Conservation (phyloP, 345 rosid genomes). For the Jatropha curcas region DNA sequence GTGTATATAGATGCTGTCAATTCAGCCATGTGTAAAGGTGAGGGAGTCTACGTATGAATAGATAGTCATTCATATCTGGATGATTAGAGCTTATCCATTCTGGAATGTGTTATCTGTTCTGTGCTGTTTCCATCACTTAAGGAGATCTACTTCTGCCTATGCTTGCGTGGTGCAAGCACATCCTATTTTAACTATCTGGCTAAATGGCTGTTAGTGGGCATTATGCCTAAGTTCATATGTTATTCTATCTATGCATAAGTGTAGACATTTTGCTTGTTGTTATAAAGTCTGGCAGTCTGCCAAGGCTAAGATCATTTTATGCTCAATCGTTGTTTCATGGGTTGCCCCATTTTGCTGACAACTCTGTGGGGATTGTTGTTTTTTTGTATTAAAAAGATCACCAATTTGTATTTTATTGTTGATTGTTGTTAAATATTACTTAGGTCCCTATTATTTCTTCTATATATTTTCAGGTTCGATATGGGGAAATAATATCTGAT, state of each 20-base stretch:
- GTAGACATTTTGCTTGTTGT: conserved; percentile 5
- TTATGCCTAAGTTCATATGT: not conserved
- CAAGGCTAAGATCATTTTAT: not conserved
- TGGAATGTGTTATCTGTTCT: not conserved
- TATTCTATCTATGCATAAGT: not conserved
- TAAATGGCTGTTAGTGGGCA: not conserved
- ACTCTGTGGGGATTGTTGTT: not conserved
- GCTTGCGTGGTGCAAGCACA: not conserved
- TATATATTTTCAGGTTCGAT: conserved; percentile 49
- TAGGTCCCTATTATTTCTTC: conserved; percentile 11
- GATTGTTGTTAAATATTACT: conserved; percentile 6
- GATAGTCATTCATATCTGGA: no score
- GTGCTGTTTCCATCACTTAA: not conserved
- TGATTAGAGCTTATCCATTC: not conserved
- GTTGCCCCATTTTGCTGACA: conserved; percentile 8
- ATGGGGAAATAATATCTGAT: conserved; percentile 69
- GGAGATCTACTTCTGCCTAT: not conserved
- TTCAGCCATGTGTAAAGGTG: no score
- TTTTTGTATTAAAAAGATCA: conserved; percentile 4
- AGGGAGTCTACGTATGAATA: no score
- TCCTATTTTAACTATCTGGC: not conserved
- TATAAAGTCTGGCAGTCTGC: conserved; percentile 2
- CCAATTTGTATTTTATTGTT: conserved; percentile 4
- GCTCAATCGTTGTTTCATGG: conserved; percentile 14
- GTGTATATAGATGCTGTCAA: no score